Base-by-base conservation (phyloP, 805 yeast genomes). In the Scheffersomyces coipomensis region DNA sequence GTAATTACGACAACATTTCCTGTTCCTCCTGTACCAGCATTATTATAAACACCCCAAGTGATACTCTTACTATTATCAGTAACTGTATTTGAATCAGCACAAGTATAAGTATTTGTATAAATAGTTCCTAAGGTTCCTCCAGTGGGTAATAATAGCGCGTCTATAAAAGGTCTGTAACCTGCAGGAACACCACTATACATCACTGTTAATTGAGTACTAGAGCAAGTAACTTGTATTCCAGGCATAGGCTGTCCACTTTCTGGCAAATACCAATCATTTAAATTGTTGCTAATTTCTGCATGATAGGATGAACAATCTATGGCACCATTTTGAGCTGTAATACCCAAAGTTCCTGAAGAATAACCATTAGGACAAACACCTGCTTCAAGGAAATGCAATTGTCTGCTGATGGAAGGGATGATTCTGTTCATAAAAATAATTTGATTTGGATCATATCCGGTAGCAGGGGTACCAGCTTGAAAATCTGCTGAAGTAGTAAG, bases 121-220 rank as follows among this genome's bases (percentile, higher is more conserved):
- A 33, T 38, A n/a, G 45, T 35, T 22, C 42, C 43, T n/a, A 30
- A 37, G 17, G 35, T 35, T 42, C 38, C 31, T 47, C 4, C 22
- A 13, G 33, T 15, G 5, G 33, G n/a, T 12, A 26, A n/a, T 24
- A 41, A 35, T 13, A 45, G 36, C 12, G 44, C 44, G 7, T 49
- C 41, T 18, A 39, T 24, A 25, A 34, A 39, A 30, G 36, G 37
- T 7, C 60, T 39, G 42, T 40, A 55, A 1, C 64, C 65, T 1
- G 61, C 59, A 7, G 63, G 62, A 19, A 60, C 30, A 33, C 48
- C 50, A 1, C 19, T 19, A 39, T 53, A 58, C 7, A 19, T 39
- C 4, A 45, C 42, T 2, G 36, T 42, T 13, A 34, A 40, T 5
- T 34, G 33, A 5, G 32, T 33, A 5, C 35, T 17, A 1, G 40